These are phyloP conservation scores for Amanita thiersii DNA, from an alignment of 768 basidiomycete genomes.

Conservation along the genomic window DNA sequence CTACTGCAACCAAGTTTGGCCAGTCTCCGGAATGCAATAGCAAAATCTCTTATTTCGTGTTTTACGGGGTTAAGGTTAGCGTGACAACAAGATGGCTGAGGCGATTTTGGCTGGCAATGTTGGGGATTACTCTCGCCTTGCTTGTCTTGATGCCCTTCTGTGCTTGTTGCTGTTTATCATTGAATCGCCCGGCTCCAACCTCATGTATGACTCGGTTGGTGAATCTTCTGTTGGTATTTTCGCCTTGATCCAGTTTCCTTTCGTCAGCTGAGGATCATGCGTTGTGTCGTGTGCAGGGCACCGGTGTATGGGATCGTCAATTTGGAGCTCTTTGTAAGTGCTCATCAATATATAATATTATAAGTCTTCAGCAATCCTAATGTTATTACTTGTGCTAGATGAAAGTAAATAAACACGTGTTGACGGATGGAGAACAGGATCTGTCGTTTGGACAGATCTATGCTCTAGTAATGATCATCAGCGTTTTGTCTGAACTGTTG, in stretches of 20 bases:
- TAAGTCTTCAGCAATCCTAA: neutral
- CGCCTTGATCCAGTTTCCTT: neutral
- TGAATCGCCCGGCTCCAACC: neutral
- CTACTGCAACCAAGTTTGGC: slow-evolving; percentile 11
- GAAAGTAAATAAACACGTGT: slow-evolving; percentile 5
- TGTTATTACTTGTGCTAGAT: no score
- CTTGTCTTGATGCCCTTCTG: no score
- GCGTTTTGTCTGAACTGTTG: slow-evolving; percentile 4
- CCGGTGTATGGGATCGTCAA: slow-evolving; percentile 11
- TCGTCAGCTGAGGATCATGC: neutral
- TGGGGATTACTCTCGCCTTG: slow-evolving; percentile 1
- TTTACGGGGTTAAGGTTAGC: slow-evolving; percentile 7
- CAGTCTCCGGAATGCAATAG: slow-evolving; percentile 3
- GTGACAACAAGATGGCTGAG: slow-evolving; percentile 11
- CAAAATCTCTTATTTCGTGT: slow-evolving; percentile 11
- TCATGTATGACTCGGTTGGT: no score
- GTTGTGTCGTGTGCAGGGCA: slow-evolving; percentile 5
- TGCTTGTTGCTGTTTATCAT: neutral
- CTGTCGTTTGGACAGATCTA: slow-evolving; percentile 9
- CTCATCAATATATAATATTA: neutral
- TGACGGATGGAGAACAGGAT: neutral
- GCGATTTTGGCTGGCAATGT: slow-evolving; percentile 10
- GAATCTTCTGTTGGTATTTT: neutral
- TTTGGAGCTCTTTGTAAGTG: slow-evolving; percentile 13
- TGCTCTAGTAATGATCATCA: slow-evolving; percentile 8